Evolutionary conservation across 305 asterid species (phyloP).

Genomic region (Fraxinus greggii): DNA sequence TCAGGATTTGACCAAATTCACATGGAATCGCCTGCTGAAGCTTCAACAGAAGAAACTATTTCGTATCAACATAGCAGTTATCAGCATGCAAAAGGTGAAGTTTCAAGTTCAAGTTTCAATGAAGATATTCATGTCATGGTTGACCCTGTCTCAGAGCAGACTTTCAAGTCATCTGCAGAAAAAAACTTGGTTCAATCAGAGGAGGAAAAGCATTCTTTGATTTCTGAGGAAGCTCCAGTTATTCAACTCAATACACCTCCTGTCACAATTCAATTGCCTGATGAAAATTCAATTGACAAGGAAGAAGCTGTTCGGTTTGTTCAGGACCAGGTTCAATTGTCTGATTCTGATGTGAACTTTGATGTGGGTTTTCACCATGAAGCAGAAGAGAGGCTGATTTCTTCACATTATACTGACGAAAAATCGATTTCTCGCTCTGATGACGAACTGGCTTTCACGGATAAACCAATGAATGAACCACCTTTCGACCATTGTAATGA

Average conservation of each 20-base stretch:
- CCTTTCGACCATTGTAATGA: neutral
- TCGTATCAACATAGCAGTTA: constrained; percentile 25
- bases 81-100: constrained; percentile 22
- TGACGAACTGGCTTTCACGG: constrained; percentile 15
- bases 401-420: constrained; percentile 39
- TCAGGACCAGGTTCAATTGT: neutral
- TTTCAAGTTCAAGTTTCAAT: constrained; percentile 20
- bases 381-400: constrained; percentile 38
- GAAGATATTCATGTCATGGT: constrained; percentile 17
- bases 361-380: constrained; percentile 32
- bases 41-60: constrained; percentile 26
- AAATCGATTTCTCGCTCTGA: constrained; percentile 33
- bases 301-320: constrained; percentile 35
- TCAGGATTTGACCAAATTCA: constrained; percentile 29
- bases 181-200: constrained; percentile 9
- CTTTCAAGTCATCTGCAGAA: constrained; percentile 3
- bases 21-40: constrained; percentile 28
- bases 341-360: constrained; percentile 17
- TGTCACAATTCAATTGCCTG: constrained; percentile 28
- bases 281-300: constrained; percentile 32
- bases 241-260: constrained; percentile 28
- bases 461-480: constrained; percentile 38
- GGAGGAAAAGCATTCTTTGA: constrained; percentile 27
- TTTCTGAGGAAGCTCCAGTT: constrained; percentile 21
- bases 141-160: constrained; percentile 23